These are phyloP conservation scores for Chaetomium fimeti DNA, from an alignment of 495 filamentous ascomycete genomes.

Conservation along the genomic window DNA sequence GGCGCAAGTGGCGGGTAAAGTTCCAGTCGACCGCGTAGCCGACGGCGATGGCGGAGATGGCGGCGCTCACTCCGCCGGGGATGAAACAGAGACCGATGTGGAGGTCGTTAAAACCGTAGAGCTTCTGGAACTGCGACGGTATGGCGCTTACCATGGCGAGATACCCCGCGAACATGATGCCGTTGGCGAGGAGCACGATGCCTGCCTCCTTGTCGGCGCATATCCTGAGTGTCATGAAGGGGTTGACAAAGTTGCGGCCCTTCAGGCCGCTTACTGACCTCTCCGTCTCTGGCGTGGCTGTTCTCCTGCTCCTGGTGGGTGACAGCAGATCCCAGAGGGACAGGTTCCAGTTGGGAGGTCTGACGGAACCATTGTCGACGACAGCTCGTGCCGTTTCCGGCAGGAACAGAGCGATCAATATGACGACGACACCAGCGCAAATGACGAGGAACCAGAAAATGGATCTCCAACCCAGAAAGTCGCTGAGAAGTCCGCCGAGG, in stretches of 20 bases:
- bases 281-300: background rate
- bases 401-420: conserved; percentile 39
- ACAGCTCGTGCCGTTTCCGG: conserved; percentile 58
- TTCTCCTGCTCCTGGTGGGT: conserved; percentile 40
- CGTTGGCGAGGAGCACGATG: conserved; percentile 56
- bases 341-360: conserved; percentile 5
- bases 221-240: conserved; percentile 49
- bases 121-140: conserved; percentile 46
- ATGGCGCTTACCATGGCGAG: conserved; percentile 54
- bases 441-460: conserved; percentile 64
- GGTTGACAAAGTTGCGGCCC: background rate
- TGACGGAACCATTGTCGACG: conserved; percentile 52
- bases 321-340: conserved; percentile 47
- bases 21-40: conserved; percentile 54
- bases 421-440: conserved; percentile 29
- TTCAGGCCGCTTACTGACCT: background rate
- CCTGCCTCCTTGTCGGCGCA: conserved; percentile 56
- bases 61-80: conserved; percentile 56
- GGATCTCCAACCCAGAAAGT: conserved; percentile 44
- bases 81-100: conserved; percentile 57
- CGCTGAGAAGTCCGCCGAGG: conserved; percentile 60
- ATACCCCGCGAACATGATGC: conserved; percentile 58
- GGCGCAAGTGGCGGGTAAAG: conserved; percentile 47
- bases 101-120: conserved; percentile 59
- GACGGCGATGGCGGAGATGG: conserved; percentile 58